phyloP scores from a whole-genome alignment of 1,139 yeast genomes.

The Geotrichum aggregatum region DNA sequence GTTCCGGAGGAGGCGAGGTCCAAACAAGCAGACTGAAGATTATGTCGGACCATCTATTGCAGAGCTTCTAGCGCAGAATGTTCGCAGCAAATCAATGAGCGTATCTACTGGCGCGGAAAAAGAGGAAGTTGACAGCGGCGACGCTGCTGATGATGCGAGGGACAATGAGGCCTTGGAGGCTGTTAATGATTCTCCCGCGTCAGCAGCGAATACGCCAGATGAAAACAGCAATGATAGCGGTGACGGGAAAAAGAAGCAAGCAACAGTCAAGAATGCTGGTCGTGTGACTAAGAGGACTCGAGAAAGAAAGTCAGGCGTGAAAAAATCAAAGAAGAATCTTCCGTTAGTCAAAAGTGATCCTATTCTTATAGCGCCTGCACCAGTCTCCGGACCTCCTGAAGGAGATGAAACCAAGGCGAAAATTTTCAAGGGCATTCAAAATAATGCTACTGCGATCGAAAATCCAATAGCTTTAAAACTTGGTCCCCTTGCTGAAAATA shows the following conservation, averaged over 20 bases:
- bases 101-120: neutral
- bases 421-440: too few relatives aligned
- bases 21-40: slow-evolving; percentile 14
- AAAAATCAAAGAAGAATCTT: neutral
- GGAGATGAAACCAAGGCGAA: neutral
- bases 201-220: slow-evolving; percentile 3
- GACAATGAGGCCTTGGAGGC: neutral
- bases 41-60: slow-evolving; percentile 20
- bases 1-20: slow-evolving; percentile 11
- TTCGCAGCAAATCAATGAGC: slow-evolving; percentile 4
- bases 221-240: slow-evolving; percentile 1
- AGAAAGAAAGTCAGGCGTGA: neutral
- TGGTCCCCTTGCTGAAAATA: neutral
- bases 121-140: neutral
- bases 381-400: neutral
- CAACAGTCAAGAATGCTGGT: neutral
- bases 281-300: slow-evolving; percentile 8
- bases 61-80: slow-evolving; percentile 14
- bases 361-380: slow-evolving; percentile 16
- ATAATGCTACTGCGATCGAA: neutral
- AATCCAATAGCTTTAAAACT: neutral
- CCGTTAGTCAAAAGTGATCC: slow-evolving; percentile 5
- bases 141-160: neutral
- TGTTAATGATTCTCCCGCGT: neutral
- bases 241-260: neutral